Conservation (phyloP, 2,329 filamentous ascomycete species). For the Cyphellophora europaea region DNA sequence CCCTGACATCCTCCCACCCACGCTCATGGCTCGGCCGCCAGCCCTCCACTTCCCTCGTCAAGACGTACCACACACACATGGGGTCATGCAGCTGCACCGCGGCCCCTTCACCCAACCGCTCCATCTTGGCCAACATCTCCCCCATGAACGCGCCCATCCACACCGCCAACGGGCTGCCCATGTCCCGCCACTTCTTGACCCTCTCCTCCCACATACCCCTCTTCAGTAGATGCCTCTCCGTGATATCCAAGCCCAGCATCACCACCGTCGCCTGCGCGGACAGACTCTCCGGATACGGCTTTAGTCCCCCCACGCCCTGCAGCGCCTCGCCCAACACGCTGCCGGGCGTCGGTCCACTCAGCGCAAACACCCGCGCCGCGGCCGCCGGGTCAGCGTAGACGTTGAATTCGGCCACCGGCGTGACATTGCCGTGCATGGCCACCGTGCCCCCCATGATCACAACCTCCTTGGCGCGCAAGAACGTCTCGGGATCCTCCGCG, state of each 20-base stretch:
- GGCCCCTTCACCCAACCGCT: constrained; percentile 48
- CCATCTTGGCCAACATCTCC: constrained; percentile 62
- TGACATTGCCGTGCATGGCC: constrained; percentile 68
- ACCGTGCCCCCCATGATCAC: constrained; percentile 93
- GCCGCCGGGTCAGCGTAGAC: constrained; percentile 79
- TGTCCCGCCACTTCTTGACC: constrained; percentile 46
- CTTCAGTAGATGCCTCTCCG: constrained; percentile 58
- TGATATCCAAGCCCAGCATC: constrained; percentile 70
- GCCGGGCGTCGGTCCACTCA: constrained; percentile 63
- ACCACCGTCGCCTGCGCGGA: constrained; percentile 54
- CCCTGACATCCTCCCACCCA: constrained; percentile 67
- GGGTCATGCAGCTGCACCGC: constrained; percentile 65
- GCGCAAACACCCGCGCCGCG: constrained; percentile 64
- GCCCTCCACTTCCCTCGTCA: constrained; percentile 38
- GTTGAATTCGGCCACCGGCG: constrained; percentile 88
- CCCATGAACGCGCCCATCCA: constrained; percentile 66
- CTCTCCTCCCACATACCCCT: constrained; percentile 49
- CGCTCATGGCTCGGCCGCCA: constrained; percentile 31
- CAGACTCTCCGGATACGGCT: constrained; percentile 55
- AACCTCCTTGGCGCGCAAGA: constrained; percentile 80
- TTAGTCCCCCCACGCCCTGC: constrained; percentile 29
- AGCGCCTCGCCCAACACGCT: constrained; percentile 68
- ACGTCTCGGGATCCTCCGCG: constrained; percentile 77
- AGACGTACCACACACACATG: constrained; percentile 67
- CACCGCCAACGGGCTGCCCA: constrained; percentile 56